Evolutionary conservation across 257 asterid species (phyloP).

Genomic region (Solanum habrochaites): DNA sequence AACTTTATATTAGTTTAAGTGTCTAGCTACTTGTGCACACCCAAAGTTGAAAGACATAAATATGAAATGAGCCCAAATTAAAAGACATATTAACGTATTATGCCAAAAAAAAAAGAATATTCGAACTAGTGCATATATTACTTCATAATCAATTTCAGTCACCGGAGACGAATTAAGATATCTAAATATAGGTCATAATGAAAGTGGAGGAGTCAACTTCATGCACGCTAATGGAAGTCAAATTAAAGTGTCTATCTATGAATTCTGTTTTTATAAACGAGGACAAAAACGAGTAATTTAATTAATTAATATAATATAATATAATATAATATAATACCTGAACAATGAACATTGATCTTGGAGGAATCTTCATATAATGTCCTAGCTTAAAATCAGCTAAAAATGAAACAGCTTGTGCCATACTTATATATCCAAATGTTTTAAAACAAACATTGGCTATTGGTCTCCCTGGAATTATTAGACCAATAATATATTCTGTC

Average conservation of each 20-base stretch:
- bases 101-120: too few species aligned
- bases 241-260: not conserved
- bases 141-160: too few species aligned
- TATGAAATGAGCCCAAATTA: too few species aligned
- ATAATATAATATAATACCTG: conserved; percentile 25
- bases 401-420: conserved; percentile 53
- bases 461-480: conserved; percentile 63
- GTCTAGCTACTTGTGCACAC: too few species aligned
- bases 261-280: not conserved
- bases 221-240: not conserved
- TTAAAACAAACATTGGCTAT: conserved; percentile 73
- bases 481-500: conserved; percentile 64
- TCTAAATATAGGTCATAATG: not conserved
- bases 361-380: conserved; percentile 85
- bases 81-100: too few species aligned
- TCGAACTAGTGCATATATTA: too few species aligned
- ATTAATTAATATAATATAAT: too few species aligned
- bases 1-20: too few species aligned
- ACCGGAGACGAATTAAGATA: not conserved
- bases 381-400: conserved; percentile 64
- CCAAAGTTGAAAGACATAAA: too few species aligned
- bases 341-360: conserved; percentile 68
- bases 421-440: conserved; percentile 76
- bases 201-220: not conserved
- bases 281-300: not conserved